These are phyloP conservation scores for Ganoderma sinense DNA, from an alignment of 1,284 basidiomycete species.

Conservation along the genomic window DNA sequence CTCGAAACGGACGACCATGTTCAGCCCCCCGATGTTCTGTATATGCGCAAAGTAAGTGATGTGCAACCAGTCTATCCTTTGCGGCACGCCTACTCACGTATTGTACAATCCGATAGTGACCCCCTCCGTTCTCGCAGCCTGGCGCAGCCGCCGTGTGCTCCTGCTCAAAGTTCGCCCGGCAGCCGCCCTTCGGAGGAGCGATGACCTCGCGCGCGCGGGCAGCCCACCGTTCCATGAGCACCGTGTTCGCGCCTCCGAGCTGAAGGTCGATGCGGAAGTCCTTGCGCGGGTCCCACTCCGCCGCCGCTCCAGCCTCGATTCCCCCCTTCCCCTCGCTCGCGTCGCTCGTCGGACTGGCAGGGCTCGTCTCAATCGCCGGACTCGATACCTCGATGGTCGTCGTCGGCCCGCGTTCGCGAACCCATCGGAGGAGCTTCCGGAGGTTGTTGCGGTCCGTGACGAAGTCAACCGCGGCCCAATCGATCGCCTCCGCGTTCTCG, in stretches of 20 bases:
- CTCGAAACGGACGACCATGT: constrained; percentile 42
- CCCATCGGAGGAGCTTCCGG: constrained; percentile 63
- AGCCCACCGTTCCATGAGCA: constrained; percentile 54
- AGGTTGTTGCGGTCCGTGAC: constrained; percentile 67
- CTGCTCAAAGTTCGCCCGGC: constrained; percentile 18
- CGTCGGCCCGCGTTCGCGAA: neutral
- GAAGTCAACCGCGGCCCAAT: constrained; percentile 60
- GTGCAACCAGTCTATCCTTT: too few relatives aligned
- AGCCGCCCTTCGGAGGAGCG: constrained; percentile 20
- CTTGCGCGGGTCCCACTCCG: constrained; percentile 32
- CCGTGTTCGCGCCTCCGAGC: constrained; percentile 57
- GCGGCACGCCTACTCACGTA: constrained; percentile 19
- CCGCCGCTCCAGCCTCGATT: neutral
- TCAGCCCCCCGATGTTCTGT: constrained; percentile 40
- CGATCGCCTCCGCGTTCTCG: constrained; percentile 34
- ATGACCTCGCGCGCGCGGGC: constrained; percentile 14
- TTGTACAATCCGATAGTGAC: constrained; percentile 22
- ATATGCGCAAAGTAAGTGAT: neutral
- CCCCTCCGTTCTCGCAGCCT: constrained; percentile 16
- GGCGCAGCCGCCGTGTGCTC: constrained; percentile 2
- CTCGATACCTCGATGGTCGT: neutral
- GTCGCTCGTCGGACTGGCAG: neutral
- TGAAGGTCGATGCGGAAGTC: constrained; percentile 67
- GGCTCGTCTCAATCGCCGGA: neutral
- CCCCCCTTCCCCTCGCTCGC: constrained; percentile 5